Base-by-base conservation (phyloP, 1,284 basidiomycete genomes). In the Boletellus sp. region DNA sequence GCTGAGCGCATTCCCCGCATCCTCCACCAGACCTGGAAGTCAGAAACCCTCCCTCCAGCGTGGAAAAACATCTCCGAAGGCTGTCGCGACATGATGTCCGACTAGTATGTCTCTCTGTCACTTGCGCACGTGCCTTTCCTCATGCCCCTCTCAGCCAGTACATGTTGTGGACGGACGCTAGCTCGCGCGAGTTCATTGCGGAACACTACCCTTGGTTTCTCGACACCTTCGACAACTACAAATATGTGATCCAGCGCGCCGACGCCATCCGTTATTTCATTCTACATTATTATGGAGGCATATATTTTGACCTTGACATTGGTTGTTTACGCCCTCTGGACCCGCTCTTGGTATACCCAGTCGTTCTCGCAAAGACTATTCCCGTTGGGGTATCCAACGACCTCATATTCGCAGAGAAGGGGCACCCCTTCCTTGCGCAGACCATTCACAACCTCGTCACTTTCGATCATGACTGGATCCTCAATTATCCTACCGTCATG, bases 401-500 rank as follows among this genome's bases (percentile, higher is more conserved):
- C 70, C 80, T 99, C 61, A 96, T 99, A 74, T 90, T 98, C 53
- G 77, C 92, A 19, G 83, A 89, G 62, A 86, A 87, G 61, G 74
- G 74, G 0, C 93, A 95, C 56, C 87, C 91, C 1, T 94, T 99
- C 73, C 81, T 98, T 74, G 84, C 87, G 29, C 90, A 94, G 68
- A 88, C 93, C 41, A 95, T 98, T 57, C 87, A 95, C 71, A 92
- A 86, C 57, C 82, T 98, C 52, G 78, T 84, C 60, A 85, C 84
- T n/a, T 99, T 95, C 67, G 89, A 98, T 70, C 91, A 95, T 69
- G 80, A 83, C 45, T 98, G 91, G 82, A 67, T 96, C 43, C 81
- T 93, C 61, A 94, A 97, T 70, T 99, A 99, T 61, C 95, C 96
- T 25, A 99, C 95, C 27, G 95, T 99, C 72, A 99, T 99, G 95